Evolutionary conservation across 139 green algal genomes (phyloP), one percentile per base, ranked within the genome.

Genomic region (Chlorella sp.): DNA sequence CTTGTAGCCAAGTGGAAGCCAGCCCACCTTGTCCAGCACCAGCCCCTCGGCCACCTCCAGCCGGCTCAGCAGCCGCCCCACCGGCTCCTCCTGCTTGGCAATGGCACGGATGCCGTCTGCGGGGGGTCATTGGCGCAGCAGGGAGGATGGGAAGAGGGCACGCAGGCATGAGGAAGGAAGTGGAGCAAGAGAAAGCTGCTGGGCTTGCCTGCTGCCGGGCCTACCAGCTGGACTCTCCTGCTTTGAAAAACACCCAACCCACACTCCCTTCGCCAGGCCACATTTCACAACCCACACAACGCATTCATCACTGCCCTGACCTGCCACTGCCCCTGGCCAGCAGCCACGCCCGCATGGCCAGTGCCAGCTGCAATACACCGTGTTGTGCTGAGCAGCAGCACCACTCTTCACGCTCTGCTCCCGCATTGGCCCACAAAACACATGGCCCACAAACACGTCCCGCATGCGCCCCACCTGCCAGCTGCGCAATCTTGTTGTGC

Each of bases 11-110:
- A 73, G 5, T 2, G 21, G 5, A 73, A 11, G 19, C 2, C 48
- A 57, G 24, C 79, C 88, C 75, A 97, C 92, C 93, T 99, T 98
- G 87, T 99, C 96, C 48, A 99, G 95, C 15, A 95, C 91, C 30
- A 99, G 94, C n/a, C 92, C 98, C 48, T 99, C 95, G 37, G 97
- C 96, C 3, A 99, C 86, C 93, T 99, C 93, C 81, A 93, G 95
- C 18, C 92, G 91, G 18, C 78, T 92, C 30, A 98, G 85, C 77
- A 96, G 80, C 32, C 93, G 90, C 4, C 96, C 94, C 22, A 99
- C 91, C 9, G 96, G 96, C 93, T 99, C 97, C 37, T 97, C 94
- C 91, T 97, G 92, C 32, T 86, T 87, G 15, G 97, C 97, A 78
- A 99, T 98, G 57, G 96, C 91, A 1, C 97, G 94, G 77, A 99